Evolutionary conservation across 805 yeast species (phyloP).

Genomic region (Starmerella gropengiesseri): DNA sequence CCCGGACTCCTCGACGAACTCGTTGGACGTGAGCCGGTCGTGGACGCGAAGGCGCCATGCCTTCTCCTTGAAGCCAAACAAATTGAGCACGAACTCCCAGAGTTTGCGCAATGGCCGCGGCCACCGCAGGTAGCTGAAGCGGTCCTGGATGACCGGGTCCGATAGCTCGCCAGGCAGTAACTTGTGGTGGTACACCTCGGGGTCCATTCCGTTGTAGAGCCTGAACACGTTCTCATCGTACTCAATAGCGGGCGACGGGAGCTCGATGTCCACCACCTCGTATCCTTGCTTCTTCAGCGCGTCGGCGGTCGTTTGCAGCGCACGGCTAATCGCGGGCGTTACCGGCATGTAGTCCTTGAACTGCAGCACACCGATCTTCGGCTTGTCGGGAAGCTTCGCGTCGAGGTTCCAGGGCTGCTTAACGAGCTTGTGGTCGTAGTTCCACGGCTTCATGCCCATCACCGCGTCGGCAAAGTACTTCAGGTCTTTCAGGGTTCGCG

Average conservation of each 20-base stretch:
- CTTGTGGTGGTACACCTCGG: conserved; percentile 24
- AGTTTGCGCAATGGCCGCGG: conserved; percentile 30
- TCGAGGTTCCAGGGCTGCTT: conserved; percentile 44
- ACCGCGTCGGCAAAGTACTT: conserved; percentile 38
- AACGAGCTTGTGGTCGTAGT: conserved; percentile 34
- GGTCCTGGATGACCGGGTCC: conserved; percentile 32
- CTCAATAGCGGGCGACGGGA: conserved; percentile 41
- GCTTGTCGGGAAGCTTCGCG: conserved; percentile 32
- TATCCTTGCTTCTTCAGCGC: conserved; percentile 38
- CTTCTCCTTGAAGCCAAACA: conserved; percentile 32
- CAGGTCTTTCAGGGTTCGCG: conserved; percentile 40
- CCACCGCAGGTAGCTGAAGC: conserved; percentile 25
- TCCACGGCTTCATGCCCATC: conserved; percentile 46
- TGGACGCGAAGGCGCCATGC: conserved; percentile 30
- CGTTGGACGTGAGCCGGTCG: conserved; percentile 27
- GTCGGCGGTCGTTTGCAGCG: conserved; percentile 32
- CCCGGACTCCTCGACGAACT: conserved; percentile 29
- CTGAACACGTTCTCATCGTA: conserved; percentile 51
- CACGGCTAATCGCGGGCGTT: conserved; percentile 38
- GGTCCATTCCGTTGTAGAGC: conserved; percentile 39
- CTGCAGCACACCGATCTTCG: conserved; percentile 40
- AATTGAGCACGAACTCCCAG: conserved; percentile 31
- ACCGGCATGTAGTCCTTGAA: conserved; percentile 42
- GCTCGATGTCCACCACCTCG: conserved; percentile 36
- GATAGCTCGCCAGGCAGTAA: conserved; percentile 29